A percentile compares a stretch with the other conserved stretches of the same genome.
Evolutionary conservation across 2,329 filamentous ascomycete species (phyloP).

Genomic region (Aspergillus sp.): DNA sequence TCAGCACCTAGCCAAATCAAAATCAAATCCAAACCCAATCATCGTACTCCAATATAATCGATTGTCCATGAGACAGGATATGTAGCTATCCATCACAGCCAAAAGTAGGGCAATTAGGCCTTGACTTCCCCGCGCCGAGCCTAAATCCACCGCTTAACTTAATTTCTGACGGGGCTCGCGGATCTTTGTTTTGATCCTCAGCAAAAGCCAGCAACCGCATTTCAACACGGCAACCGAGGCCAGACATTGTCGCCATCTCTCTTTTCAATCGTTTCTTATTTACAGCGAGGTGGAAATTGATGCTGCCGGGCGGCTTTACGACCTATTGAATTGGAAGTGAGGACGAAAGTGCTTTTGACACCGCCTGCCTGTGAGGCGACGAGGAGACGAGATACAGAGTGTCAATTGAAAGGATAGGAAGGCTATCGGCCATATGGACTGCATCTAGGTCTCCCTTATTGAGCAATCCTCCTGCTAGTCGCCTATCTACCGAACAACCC

Average conservation of each 20-base stretch:
- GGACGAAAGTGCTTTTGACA: background rate
- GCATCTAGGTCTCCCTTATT: background rate
- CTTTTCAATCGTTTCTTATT: background rate
- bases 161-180: conserved; percentile 2
- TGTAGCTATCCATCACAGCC: background rate
- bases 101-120: background rate
- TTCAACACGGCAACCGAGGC: background rate
- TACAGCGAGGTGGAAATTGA: background rate
- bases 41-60: background rate
- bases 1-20: background rate
- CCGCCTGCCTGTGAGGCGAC: background rate
- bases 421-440: background rate
- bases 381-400: background rate
- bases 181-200: conserved; percentile 13
- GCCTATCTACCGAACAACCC: background rate
- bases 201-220: background rate
- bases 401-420: background rate
- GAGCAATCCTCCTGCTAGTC: background rate
- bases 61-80: background rate
- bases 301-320: background rate
- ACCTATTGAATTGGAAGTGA: background rate
- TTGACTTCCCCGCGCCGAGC: conserved; percentile 12
- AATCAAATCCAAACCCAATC: background rate
- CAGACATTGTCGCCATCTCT: background rate
- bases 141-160: conserved; percentile 4